These are phyloP conservation scores for Candida ortonii DNA, from an alignment of 805 yeast genomes.

Conservation along the genomic window DNA sequence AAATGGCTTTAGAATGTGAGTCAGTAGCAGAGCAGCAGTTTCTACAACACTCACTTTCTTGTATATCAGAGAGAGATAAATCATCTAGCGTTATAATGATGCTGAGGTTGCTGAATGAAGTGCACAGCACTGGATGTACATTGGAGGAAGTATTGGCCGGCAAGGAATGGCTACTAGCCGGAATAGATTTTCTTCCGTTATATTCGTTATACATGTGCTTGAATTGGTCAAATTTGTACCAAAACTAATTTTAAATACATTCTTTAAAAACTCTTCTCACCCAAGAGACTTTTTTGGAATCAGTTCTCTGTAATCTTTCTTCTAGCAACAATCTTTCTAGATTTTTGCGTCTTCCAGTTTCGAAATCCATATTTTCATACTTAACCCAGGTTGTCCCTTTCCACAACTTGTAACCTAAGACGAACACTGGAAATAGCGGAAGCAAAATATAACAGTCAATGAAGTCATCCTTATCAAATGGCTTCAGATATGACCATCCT, in stretches of 20 bases:
- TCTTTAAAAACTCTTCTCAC: too few species aligned
- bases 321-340: too few species aligned
- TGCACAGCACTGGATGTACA: conserved; percentile 36
- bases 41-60: conserved; percentile 31
- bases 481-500: conserved; percentile 63
- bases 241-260: too few species aligned
- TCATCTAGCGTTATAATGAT: conserved; percentile 42
- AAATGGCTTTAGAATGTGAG: conserved; percentile 41
- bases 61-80: conserved; percentile 35
- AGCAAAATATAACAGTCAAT: conserved; percentile 62
- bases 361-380: conserved; percentile 46
- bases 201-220: conserved; percentile 15
- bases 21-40: conserved; percentile 29
- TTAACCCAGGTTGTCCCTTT: conserved; percentile 29
- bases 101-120: conserved; percentile 34
- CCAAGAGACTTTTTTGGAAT: too few species aligned
- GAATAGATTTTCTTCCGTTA: conserved; percentile 43
- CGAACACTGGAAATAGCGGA: conserved; percentile 51
- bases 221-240: too few species aligned
- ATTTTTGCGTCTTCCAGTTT: conserved; percentile 49
- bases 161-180: conserved; percentile 41
- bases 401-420: conserved; percentile 19
- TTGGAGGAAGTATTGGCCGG: conserved; percentile 38
- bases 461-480: conserved; percentile 53
- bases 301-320: too few species aligned